Base-by-base conservation (phyloP, 2,329 filamentous ascomycete genomes). In the Aspergillus bombycis region DNA sequence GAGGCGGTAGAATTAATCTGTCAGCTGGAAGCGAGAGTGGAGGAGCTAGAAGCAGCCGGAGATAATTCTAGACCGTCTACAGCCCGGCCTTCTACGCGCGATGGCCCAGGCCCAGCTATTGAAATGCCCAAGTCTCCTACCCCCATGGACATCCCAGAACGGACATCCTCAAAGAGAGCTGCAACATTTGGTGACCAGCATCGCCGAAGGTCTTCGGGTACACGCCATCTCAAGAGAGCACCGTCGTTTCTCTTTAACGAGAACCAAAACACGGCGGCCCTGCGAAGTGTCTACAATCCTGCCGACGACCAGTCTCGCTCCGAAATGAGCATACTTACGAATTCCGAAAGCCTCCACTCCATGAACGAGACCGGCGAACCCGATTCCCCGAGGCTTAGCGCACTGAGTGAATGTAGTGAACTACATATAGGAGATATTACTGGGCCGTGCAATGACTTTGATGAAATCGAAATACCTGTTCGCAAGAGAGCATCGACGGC, bases 371-470 rank as follows among this genome's bases (percentile, higher is more conserved):
- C 65, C 1, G 58, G 67, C 7, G 75, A 78, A n/a, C 72, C 74
- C 0, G 73, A 70, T 36, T 81, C 79, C 9, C 79, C 79, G 2
- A 72, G 80, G 56, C 69, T 81, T 10, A 82, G 80, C 62, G 74
- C 78, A 23, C 70, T 82, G 1, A 82, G 80, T 56, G 80, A 82
- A 67, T 81, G 79, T 66, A 81, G 79, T 59, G 79, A 81, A 63
- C 67, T 81, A 19, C 72, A 74, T 46, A 71, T 75, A 1, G 70
- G 73, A 14, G 76, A 75, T n/a, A 69, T 69, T 19, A 66, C 64
- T 8, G 68, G 66, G 9, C 62, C 57, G 41, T 66, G 59, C 56
- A 61, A 68, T 28, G 67, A 65, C 2, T 70, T 68, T 48, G 74
- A 77, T 55, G 53, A 69, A 30, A 57, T 75, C 30, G 67, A 76